Evolutionary conservation across 1,284 basidiomycete species (phyloP), one percentile per base, ranked within the genome.

Genomic region (Microbotryum intermedium): DNA sequence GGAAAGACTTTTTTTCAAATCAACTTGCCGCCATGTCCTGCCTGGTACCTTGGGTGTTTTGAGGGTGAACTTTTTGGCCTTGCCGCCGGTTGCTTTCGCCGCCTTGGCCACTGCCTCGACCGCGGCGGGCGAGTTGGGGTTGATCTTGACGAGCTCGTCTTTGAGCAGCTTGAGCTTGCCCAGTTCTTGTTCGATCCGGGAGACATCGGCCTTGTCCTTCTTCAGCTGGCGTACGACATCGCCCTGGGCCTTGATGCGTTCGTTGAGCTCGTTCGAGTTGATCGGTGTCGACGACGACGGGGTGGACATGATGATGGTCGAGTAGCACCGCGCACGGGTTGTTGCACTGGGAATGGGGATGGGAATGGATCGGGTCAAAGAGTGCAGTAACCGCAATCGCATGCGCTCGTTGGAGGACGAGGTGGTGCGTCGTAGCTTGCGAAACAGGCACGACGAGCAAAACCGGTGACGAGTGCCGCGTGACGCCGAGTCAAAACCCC

Each of bases 1-100:
- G n/a, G n/a, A n/a, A n/a, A n/a, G n/a, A n/a, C n/a, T n/a, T n/a
- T n/a, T n/a, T n/a, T n/a, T n/a, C n/a, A n/a, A n/a, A n/a, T n/a
- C n/a, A n/a, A n/a, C n/a, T n/a, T n/a, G n/a, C n/a, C n/a, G n/a
- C n/a, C n/a, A n/a, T n/a, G n/a, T n/a, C n/a, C n/a, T n/a, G n/a
- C n/a, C n/a, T n/a, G n/a, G n/a, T 48, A 61, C 66, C 60, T 68
- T 68, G 29, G 66, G 57, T 16, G 64, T 68, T 64, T 68, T 68
- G 53, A 68, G 59, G 21, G 61, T 64, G 48, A 66, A 66, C 55
- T 68, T 65, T 48, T 26, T 52, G 13, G 47, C 53, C 59, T 67
- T 63, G 50, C 60, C 61, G 48, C 34, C 45, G 1, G 20, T 53
- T 1, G 43, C 59, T 28, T 34, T 43, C 18, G 43, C 26, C 48